These are phyloP conservation scores for Nicotiana undulata DNA, from an alignment of 257 asterid genomes.

Conservation along the genomic window DNA sequence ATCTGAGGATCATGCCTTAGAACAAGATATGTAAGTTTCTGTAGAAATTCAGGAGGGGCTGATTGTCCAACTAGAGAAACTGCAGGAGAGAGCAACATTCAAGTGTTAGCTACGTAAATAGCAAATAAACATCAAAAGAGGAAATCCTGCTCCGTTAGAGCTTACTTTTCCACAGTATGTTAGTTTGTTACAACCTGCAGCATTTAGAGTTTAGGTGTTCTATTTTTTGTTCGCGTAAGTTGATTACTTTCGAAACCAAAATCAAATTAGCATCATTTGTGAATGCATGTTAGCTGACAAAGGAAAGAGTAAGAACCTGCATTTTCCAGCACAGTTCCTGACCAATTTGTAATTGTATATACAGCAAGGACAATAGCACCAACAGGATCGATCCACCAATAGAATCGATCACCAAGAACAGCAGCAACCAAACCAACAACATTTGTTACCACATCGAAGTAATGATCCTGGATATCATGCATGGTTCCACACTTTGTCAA, in stretches of 20 bases:
- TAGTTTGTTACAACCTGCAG: neutral
- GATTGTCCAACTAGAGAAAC: constrained; percentile 84
- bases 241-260: neutral
- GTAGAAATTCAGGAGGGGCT: constrained; percentile 69
- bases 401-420: constrained; percentile 40
- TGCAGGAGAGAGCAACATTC: constrained; percentile 18
- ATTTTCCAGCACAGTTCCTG: constrained; percentile 53
- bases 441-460: constrained; percentile 65
- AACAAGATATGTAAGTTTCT: constrained; percentile 73
- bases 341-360: constrained; percentile 52
- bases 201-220: neutral
- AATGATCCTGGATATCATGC: constrained; percentile 39
- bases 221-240: neutral
- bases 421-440: constrained; percentile 54
- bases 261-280: neutral
- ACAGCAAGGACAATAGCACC: constrained; percentile 54
- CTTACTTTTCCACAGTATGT: too few relatives aligned
- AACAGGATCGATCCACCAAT: constrained; percentile 67
- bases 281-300: neutral
- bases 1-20: constrained; percentile 51
- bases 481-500: neutral
- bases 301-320: constrained; percentile 31
- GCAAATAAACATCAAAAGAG: neutral
- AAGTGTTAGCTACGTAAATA: constrained; percentile 34
- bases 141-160: neutral